A percentile compares a stretch with the other conserved stretches of the same genome.
phyloP scores from a whole-genome alignment of 768 basidiomycete species.

The Tulasnella calospora region DNA sequence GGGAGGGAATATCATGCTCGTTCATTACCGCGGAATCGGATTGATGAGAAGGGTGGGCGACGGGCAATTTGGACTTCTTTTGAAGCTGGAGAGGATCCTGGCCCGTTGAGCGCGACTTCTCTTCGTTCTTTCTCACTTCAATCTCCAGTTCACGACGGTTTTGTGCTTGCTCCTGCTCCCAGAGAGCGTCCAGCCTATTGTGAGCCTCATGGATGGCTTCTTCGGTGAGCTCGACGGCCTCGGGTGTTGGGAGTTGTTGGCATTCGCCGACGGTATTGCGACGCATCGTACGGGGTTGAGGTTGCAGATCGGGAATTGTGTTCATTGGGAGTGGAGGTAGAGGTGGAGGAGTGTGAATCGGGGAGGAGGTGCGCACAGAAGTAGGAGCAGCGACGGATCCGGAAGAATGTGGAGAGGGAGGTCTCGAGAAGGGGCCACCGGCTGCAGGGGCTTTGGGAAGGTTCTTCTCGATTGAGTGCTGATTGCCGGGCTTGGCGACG shows the following conservation, averaged over 20 bases:
- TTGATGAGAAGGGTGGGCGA: not conserved
- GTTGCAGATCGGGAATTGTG: not conserved
- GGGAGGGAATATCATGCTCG: constrained; percentile 17
- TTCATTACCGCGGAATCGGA: constrained; percentile 16
- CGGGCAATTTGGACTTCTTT: constrained; percentile 12
- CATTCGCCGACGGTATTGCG: constrained; percentile 19
- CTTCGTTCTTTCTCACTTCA: constrained; percentile 1
- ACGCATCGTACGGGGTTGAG: not conserved
- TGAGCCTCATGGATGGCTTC: constrained; percentile 2
- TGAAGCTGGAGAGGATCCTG: not conserved
- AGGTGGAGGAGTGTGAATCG: not conserved
- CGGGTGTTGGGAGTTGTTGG: not conserved
- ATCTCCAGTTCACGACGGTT: constrained; percentile 1
- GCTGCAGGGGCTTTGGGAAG: constrained; percentile 16
- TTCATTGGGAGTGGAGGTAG: not conserved
- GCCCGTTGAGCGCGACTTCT: not conserved
- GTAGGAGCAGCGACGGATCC: not conserved
- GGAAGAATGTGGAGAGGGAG: not conserved
- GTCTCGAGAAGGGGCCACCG: not conserved
- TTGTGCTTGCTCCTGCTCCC: constrained; percentile 23
- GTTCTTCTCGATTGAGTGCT: not conserved
- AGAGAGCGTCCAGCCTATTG: not conserved
- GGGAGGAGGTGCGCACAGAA: not conserved
- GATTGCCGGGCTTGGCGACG: not conserved
- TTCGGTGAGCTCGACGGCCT: not conserved